A percentile compares a stretch with the other conserved stretches of the same genome.
These are phyloP conservation scores for Cymodocea nodosa DNA, from an alignment of 116 monocot species.

Conservation along the genomic window DNA sequence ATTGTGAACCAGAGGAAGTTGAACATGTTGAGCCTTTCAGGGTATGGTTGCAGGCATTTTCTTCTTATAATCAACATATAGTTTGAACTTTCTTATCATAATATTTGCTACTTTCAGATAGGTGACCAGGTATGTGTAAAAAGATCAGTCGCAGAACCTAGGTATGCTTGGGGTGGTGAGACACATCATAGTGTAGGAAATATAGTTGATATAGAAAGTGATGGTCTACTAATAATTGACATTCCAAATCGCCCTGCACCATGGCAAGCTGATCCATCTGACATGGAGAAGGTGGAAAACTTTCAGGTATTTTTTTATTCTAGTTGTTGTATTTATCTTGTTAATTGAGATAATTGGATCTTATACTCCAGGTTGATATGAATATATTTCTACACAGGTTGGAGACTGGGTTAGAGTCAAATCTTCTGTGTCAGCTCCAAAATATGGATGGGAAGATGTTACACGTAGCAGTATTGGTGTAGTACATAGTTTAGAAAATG, in stretches of 20 bases:
- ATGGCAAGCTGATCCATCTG: conserved; percentile 99
- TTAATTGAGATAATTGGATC: not conserved
- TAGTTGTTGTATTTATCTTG: not conserved
- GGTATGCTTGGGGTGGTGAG: conserved; percentile 97
- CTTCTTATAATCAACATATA: not conserved
- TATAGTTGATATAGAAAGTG: conserved; percentile 79
- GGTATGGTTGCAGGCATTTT: conserved; percentile 27
- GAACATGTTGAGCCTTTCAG: conserved; percentile 94
- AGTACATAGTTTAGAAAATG: conserved; percentile 83
- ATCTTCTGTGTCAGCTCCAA: conserved; percentile 85
- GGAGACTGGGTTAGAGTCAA: conserved; percentile 92
- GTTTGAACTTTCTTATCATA: not conserved
- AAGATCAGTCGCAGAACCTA: conserved; percentile 94
- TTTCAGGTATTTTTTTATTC: conserved; percentile 50
- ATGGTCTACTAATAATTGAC: conserved; percentile 71
- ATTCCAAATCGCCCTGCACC: conserved; percentile 62
- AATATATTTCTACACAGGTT: conserved; percentile 27
- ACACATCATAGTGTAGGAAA: conserved; percentile 98
- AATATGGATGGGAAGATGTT: conserved; percentile 99
- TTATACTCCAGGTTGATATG: not conserved
- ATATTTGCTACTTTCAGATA: conserved; percentile 32
- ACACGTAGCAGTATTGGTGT: conserved; percentile 78
- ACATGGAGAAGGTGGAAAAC: conserved; percentile 94
- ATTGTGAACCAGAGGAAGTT: conserved; percentile 98
- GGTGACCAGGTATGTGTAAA: conserved; percentile 96